Evolutionary conservation across 805 yeast species (phyloP).

Genomic region (Kazachstania kunashirensis): DNA sequence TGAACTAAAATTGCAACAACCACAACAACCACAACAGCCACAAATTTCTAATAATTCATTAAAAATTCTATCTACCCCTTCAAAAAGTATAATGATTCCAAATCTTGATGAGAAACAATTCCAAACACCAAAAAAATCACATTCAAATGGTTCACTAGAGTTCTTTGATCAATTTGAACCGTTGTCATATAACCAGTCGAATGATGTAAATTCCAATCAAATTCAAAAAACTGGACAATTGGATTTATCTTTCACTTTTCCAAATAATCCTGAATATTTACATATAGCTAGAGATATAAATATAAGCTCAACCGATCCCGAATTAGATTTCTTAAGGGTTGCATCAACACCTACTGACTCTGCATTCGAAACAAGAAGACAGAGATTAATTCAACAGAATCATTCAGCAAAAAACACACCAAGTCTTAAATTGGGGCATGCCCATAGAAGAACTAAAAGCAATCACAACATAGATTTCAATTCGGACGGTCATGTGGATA

Average conservation of each 20-base stretch:
- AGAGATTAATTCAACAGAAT: conserved; percentile 8
- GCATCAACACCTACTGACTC: conserved; percentile 6
- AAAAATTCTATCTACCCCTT: conserved; percentile 21
- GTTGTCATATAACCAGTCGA: background rate
- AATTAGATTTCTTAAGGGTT: conserved; percentile 13
- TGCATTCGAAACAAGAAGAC: conserved; percentile 18
- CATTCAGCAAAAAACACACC: conserved; percentile 7
- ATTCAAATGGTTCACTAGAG: conserved; percentile 13
- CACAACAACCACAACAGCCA: background rate
- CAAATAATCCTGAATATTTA: conserved; percentile 2
- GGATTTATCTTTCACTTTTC: conserved; percentile 21
- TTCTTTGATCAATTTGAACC: conserved; percentile 21
- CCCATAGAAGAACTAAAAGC: conserved; percentile 27
- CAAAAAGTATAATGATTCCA: conserved; percentile 22
- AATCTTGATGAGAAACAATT: conserved; percentile 12
- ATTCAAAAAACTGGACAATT: conserved; percentile 1
- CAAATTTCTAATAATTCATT: conserved; percentile 9
- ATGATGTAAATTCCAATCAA: background rate
- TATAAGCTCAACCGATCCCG: background rate
- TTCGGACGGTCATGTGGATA: background rate
- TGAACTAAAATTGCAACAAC: background rate
- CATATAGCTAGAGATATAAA: background rate
- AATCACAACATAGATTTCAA: conserved; percentile 15
- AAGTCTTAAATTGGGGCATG: conserved; percentile 10
- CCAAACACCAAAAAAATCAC: conserved; percentile 9